phyloP scores from a whole-genome alignment of 257 asterid genomes.

The Jacaranda mimosifolia region DNA sequence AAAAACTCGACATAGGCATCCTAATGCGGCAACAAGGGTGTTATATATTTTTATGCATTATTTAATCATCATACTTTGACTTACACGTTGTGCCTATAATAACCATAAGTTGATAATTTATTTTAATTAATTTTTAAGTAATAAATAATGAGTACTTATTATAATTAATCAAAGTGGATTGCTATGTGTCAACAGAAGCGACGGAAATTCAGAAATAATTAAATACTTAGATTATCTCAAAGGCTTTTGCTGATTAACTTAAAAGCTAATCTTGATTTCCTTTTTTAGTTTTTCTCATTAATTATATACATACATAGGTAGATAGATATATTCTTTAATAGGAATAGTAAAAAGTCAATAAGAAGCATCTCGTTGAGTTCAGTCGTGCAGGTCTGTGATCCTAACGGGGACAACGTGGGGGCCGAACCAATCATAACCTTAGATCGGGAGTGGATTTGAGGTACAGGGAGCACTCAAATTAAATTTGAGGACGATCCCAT shows the following conservation, averaged over 20 bases:
- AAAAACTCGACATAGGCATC: slow-evolving; percentile 19
- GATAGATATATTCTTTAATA: neutral
- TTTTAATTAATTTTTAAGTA: slow-evolving; percentile 25
- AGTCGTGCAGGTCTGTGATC: too few relatives aligned
- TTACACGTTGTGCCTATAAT: slow-evolving; percentile 47
- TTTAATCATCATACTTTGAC: slow-evolving; percentile 36
- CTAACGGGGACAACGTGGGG: too few relatives aligned
- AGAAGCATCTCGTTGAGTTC: neutral
- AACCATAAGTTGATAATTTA: slow-evolving; percentile 40
- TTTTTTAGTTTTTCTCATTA: neutral
- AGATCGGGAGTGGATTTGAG: too few relatives aligned
- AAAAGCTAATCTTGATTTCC: neutral
- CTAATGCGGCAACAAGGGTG: neutral
- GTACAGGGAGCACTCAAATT: too few relatives aligned
- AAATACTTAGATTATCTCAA: neutral
- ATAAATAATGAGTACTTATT: neutral
- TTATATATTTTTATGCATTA: slow-evolving; percentile 31
- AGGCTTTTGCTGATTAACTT: neutral
- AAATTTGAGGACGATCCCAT: too few relatives aligned
- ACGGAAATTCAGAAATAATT: slow-evolving; percentile 2
- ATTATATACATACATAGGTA: neutral
- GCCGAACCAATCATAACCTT: too few relatives aligned
- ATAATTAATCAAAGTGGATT: slow-evolving; percentile 1
- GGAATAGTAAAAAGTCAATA: neutral
- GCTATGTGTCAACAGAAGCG: slow-evolving; percentile 43